Evolutionary conservation across 1,284 basidiomycete species (phyloP).

Genomic region (Austroboletus olivaceoglutinosus): DNA sequence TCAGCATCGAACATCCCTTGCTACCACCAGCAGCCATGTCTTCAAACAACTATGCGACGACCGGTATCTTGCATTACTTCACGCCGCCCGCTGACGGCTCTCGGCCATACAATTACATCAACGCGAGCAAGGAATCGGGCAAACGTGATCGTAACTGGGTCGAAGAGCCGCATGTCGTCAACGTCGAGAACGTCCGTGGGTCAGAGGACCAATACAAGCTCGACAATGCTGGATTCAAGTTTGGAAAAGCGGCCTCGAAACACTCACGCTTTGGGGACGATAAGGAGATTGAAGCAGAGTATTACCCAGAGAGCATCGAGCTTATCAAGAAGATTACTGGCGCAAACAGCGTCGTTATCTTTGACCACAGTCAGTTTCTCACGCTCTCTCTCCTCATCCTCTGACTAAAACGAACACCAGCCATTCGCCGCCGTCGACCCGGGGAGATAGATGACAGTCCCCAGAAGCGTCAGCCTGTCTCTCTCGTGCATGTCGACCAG

Average conservation of each 20-base stretch:
- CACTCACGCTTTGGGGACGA: conserved; percentile 38
- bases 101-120: conserved; percentile 12
- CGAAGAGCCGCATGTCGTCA: conserved; percentile 12
- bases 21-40: conserved; percentile 15
- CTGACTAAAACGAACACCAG: background rate
- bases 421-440: conserved; percentile 46
- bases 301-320: conserved; percentile 52
- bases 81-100: conserved; percentile 22
- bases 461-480: conserved; percentile 49
- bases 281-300: conserved; percentile 43
- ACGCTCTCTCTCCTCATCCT: background rate
- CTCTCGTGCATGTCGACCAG: conserved; percentile 53
- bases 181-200: conserved; percentile 43
- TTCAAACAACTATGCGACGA: conserved; percentile 18
- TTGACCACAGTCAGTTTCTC: conserved; percentile 53
- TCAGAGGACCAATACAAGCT: conserved; percentile 43
- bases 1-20: background rate
- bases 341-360: conserved; percentile 48
- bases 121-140: conserved; percentile 12
- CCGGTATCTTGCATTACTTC: conserved; percentile 17
- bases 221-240: conserved; percentile 52
- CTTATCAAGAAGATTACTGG: conserved; percentile 53
- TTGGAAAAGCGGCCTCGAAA: conserved; percentile 29
- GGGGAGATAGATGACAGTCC: conserved; percentile 40
- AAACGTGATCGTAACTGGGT: conserved; percentile 13